Evolutionary conservation across 768 basidiomycete species (phyloP), one percentile per base, ranked within the genome.

Genomic region (Tylopilus sp.): DNA sequence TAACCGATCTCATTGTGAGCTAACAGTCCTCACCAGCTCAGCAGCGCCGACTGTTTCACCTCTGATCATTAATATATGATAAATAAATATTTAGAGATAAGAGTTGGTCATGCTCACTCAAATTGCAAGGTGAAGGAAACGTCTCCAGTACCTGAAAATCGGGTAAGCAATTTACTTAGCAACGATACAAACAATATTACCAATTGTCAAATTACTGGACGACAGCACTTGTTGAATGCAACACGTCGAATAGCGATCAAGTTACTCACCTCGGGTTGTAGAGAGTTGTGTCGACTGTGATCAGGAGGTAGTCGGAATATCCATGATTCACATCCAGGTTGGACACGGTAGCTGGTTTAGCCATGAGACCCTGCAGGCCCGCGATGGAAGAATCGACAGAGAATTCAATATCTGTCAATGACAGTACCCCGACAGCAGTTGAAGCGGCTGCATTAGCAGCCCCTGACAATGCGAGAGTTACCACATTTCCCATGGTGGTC

Each of bases 311-410:
- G 61, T 84, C 78, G 0, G 80, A 53, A 71, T 79, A 88, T 8
- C 87, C 87, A 48, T 82, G 85, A 36, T 78, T 80, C 26, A 88
- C 85, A 55, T 88, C 85, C 45, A 89, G 70, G 56, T 78, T 73
- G 36, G 72, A 72, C 14, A 89, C 78, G 4, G 73, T 74, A 3
- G 80, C 78, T 11, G 85, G 85, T 53, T 74, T 77, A 26, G 81
- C 71, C 55, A 77, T 72, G 51, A 89, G 74, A 26, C 85, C 86
- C 65, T 86, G 82, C 49, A 89, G 62, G 36, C 87, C 86, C 3
- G 74, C 74, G 37, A 89, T 81, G 2, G 73, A 70, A 4, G 83
- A 81, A 43, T 78, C 70, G 11, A 87, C 83, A 0, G 77, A 73
- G 61, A 87, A 88, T 11, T 67, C 68, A 46, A 89, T 86, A 53